These are phyloP conservation scores for Fusarium scirpi DNA, from an alignment of 2,329 filamentous ascomycete genomes.

Conservation along the genomic window DNA sequence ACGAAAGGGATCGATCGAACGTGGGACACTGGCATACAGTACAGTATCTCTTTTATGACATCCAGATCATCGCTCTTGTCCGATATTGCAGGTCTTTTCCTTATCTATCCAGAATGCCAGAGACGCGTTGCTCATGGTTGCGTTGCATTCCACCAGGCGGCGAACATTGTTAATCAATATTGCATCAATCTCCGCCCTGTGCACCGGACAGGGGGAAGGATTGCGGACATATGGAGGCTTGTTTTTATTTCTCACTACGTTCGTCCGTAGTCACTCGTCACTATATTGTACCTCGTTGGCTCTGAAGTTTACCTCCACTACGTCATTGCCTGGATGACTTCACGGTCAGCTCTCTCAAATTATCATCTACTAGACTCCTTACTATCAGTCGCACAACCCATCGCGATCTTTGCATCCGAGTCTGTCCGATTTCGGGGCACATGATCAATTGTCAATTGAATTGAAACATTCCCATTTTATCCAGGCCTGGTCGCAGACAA, in stretches of 20 bases:
- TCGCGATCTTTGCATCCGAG: constrained; percentile 18
- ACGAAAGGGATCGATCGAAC: constrained; percentile 17
- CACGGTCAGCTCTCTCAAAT: not conserved
- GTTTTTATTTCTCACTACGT: not conserved
- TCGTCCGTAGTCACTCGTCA: not conserved
- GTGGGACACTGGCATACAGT: not conserved
- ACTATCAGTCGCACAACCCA: constrained; percentile 5
- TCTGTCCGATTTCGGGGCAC: constrained; percentile 32
- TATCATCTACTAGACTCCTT: not conserved
- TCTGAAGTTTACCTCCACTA: not conserved
- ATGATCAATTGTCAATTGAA: constrained; percentile 25
- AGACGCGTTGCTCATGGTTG: constrained; percentile 9
- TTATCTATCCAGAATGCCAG: constrained; percentile 21
- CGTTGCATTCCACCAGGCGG: constrained; percentile 29
- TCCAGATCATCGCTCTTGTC: constrained; percentile 26
- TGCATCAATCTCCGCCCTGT: constrained; percentile 7
- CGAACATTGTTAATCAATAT: constrained; percentile 9
- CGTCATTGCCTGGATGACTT: constrained; percentile 24
- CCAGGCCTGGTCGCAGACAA: constrained; percentile 1
- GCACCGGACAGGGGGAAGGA: constrained; percentile 19
- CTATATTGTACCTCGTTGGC: not conserved
- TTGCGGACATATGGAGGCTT: constrained; percentile 21
- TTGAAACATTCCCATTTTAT: constrained; percentile 10
- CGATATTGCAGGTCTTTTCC: constrained; percentile 28
- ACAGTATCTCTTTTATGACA: not conserved